Evolutionary conservation across 1,284 basidiomycete genomes (phyloP).

Genomic region (Sporisorium reilianum): DNA sequence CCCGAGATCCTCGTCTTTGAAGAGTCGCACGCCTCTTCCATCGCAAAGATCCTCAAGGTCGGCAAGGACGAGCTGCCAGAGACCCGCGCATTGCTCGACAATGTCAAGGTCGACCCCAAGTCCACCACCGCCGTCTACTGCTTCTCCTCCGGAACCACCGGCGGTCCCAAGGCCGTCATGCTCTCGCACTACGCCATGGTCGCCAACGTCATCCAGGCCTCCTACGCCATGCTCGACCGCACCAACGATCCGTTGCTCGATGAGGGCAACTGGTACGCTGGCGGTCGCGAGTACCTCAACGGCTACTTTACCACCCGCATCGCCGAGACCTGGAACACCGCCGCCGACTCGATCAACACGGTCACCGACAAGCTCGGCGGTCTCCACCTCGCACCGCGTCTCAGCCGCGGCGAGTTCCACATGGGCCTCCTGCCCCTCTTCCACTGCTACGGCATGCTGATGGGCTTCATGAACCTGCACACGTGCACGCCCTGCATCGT

Average conservation of each 20-base stretch:
- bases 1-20: slow-evolving; percentile 59
- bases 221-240: slow-evolving; percentile 60
- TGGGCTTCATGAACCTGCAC: slow-evolving; percentile 62
- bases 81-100: slow-evolving; percentile 36
- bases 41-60: slow-evolving; percentile 47
- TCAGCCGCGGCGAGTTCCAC: slow-evolving; percentile 60
- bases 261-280: slow-evolving; percentile 52
- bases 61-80: slow-evolving; percentile 38
- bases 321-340: slow-evolving; percentile 50
- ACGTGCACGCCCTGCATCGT: slow-evolving; percentile 63
- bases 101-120: slow-evolving; percentile 44
- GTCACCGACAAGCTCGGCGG: slow-evolving; percentile 35
- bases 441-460: slow-evolving; percentile 68
- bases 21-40: slow-evolving; percentile 51
- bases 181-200: slow-evolving; percentile 65
- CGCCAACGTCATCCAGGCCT: slow-evolving; percentile 65
- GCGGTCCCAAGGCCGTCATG: slow-evolving; percentile 64
- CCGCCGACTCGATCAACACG: slow-evolving; percentile 34
- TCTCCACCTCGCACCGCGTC: slow-evolving; percentile 33
- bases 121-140: slow-evolving; percentile 59
- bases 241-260: slow-evolving; percentile 61
- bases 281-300: slow-evolving; percentile 32
- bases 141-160: slow-evolving; percentile 67
- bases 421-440: slow-evolving; percentile 65
- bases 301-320: slow-evolving; percentile 56